Conservation (phyloP, 257 asterid genomes). For the Nicotiana benthamiana region DNA sequence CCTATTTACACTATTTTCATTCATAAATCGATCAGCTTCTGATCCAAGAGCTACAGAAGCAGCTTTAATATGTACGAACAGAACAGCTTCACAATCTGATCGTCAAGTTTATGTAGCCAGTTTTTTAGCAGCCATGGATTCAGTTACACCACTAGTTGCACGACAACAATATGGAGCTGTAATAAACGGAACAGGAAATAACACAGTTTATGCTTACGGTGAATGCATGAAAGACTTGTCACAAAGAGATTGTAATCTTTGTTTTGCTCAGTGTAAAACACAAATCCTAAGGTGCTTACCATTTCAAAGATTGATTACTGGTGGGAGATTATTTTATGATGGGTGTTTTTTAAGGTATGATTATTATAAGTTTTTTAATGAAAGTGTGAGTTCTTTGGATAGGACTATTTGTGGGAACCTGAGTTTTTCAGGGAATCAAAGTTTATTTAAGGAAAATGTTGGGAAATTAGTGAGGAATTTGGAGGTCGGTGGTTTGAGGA, state of each 20-base stretch:
- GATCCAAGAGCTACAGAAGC: constrained; percentile 57
- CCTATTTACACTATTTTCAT: not conserved
- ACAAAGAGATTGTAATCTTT: constrained; percentile 47
- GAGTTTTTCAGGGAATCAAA: constrained; percentile 41
- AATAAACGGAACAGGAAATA: constrained; percentile 38
- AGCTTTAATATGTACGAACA: constrained; percentile 42
- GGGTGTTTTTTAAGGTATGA: constrained; percentile 65
- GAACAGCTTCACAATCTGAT: constrained; percentile 32
- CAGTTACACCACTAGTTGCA: constrained; percentile 25
- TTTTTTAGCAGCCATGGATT: constrained; percentile 49
- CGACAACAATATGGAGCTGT: constrained; percentile 33
- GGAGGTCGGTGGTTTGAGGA: constrained; percentile 32
- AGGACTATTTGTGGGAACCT: constrained; percentile 35
- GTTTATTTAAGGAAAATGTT: constrained; percentile 31
- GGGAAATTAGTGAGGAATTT: constrained; percentile 36
- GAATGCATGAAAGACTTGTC: constrained; percentile 65
- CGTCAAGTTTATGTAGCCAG: constrained; percentile 30
- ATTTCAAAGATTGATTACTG: constrained; percentile 32
- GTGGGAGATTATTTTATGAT: constrained; percentile 48
- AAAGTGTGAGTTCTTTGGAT: constrained; percentile 41
- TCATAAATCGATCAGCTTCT: constrained; percentile 9
- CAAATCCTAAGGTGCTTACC: constrained; percentile 45
- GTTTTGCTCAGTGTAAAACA: constrained; percentile 51
- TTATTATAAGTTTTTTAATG: constrained; percentile 49
- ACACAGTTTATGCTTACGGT: constrained; percentile 49